Evolutionary conservation across 257 asterid species (phyloP), one percentile per base, ranked within the genome.

Genomic region (Agastache rugosa): DNA sequence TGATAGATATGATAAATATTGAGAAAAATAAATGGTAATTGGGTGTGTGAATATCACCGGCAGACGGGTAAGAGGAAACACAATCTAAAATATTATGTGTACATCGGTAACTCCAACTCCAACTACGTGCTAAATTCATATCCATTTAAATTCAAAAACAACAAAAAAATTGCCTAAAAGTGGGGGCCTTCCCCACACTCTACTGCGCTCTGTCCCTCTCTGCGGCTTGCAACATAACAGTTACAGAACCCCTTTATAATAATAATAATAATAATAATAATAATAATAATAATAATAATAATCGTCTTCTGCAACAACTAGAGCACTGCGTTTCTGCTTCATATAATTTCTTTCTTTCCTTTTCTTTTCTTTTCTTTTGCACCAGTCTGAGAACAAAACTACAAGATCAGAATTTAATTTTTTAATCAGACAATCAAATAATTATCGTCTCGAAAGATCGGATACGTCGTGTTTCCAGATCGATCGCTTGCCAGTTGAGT

Each of bases 1-100:
- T n/a, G 75, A 71, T 53, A 50, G 1, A 44, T 80, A 47, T 82
- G 82, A 82, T 64, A 20, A 35, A n/a, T 47, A 9, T 9, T n/a
- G 6, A 47, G 77, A 48, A 47, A n/a, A n/a, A n/a, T n/a, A n/a
- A 61, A 50, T 11, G 51, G 92, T 80, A 80, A 77, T 80, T 88
- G 90, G 89, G 71, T 83, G 84, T 83, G 81, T 81, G 82, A 80
- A 81, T 82, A 81, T 82, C 77, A 74, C 83, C 84, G 87, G 89
- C 96, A 84, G 96, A 88, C 53, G 91, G 93, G 16, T 71, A 80
- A 76, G 76, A 74, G 96, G 92, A 79, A 82, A 80, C 97, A 83
- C 92, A 86, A 64, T 63, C 82, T 71, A 71, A 73, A 69, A 88
- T 77, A 78, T 23, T 77, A 78, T 23, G 48, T 71, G 73, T 67